Base-by-base conservation (phyloP, 108 stramenopile species). In the Pseudonitzschia pungens region DNA sequence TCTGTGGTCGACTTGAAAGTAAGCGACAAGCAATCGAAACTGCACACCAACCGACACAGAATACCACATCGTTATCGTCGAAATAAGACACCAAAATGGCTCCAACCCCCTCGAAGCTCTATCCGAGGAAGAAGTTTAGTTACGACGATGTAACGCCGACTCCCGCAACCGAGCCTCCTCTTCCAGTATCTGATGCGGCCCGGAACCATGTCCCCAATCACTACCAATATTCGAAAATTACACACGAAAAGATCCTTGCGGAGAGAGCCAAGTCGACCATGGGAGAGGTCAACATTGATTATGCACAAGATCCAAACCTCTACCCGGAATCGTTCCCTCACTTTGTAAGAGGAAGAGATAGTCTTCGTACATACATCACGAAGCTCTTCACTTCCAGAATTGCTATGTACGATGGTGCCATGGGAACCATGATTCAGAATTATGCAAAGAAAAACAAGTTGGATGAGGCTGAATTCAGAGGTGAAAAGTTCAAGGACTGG, bases 351-450 rank as follows among this genome's bases (percentile, higher is more conserved):
- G 96, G 96, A 44, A 87, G 96, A 26, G 96, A 97, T 79, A 93
- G 92, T 76, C 83, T 91, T 41, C 87, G 96, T 68, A 77, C 84
- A 51, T 91, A 97, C 90, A 92, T 97, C 79, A 92, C 92, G 0
- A 65, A 87, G 45, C 77, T 97, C 41, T 97, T 97, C 86, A 87
- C 83, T 1, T 79, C 69, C 26, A 81, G 86, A 60, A 94, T 97
- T 71, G 94, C 95, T 44, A 92, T 98, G 68, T 98, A 98, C 71
- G 99, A 99, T 71, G 99, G 99, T 59, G 99, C 97, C 50, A 99
- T 99, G 99, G 99, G 98, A 45, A 99, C 99, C 50, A 99, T 99
- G 99, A 99, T 99, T 78, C 99, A 99, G 77, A 97, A 98, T 81
- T 95, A 97, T 65, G 77, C 91, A 68, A 93, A 97, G 87, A 85